These are phyloP conservation scores for Xylariales sp. DNA, from an alignment of 2,329 filamentous ascomycete genomes.

Conservation along the genomic window DNA sequence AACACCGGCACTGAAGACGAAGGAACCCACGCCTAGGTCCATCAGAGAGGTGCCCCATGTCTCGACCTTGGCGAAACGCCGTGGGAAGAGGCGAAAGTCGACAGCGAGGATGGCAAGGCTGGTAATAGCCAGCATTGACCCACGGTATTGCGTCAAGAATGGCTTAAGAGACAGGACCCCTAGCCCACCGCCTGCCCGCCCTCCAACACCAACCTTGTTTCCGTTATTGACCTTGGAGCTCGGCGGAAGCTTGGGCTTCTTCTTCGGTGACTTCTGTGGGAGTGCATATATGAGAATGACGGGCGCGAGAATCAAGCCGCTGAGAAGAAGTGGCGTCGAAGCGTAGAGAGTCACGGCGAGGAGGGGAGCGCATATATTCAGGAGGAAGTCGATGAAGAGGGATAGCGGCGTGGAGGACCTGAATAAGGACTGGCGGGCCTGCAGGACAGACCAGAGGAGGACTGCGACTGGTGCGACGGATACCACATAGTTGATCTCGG, in stretches of 20 bases:
- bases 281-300: conserved; percentile 58
- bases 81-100: conserved; percentile 88
- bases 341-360: conserved; percentile 86
- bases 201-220: conserved; percentile 7
- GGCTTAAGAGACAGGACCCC: conserved; percentile 73
- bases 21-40: conserved; percentile 95
- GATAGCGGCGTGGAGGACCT: conserved; percentile 64
- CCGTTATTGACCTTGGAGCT: conserved; percentile 14
- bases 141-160: conserved; percentile 88
- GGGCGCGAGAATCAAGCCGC: conserved; percentile 67
- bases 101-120: conserved; percentile 93
- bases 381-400: conserved; percentile 74
- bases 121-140: conserved; percentile 85
- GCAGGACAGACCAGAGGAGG: conserved; percentile 83
- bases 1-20: conserved; percentile 89
- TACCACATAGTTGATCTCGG: conserved; percentile 83
- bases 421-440: conserved; percentile 81
- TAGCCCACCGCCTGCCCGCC: conserved; percentile 21
- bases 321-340: conserved; percentile 66
- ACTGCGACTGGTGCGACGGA: conserved; percentile 81
- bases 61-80: conserved; percentile 95
- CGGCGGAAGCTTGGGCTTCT: conserved; percentile 46
- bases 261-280: conserved; percentile 40
- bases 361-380: conserved; percentile 78
- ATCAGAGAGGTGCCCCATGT: conserved; percentile 99